Evolutionary conservation across 2,329 filamentous ascomycete species (phyloP).

Genomic region (Xylariaceae sp.): DNA sequence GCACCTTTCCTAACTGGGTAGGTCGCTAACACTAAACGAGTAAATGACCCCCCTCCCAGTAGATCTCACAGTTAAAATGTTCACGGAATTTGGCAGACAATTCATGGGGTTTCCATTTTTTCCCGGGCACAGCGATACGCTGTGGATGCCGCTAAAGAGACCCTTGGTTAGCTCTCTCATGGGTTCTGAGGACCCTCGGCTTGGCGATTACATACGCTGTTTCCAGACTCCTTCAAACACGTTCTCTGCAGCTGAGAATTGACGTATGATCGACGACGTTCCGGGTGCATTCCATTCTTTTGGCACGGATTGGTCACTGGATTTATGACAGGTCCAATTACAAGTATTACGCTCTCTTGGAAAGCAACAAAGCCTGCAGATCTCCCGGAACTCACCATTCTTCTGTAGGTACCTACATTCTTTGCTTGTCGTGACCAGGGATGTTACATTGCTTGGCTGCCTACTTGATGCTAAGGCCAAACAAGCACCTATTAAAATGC

Average conservation of each 20-base stretch:
- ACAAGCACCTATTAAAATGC: background rate
- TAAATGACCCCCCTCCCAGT: too few relatives aligned
- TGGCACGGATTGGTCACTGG: background rate
- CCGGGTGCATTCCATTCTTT: background rate
- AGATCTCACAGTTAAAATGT: too few relatives aligned
- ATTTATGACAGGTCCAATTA: background rate
- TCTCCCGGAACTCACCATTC: background rate
- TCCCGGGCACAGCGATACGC: background rate
- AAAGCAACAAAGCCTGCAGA: background rate
- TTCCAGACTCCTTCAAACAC: background rate
- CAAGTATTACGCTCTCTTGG: background rate
- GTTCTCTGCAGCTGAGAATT: background rate
- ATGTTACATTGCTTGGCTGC: background rate
- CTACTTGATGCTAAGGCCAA: background rate
- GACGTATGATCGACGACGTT: background rate
- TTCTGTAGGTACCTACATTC: background rate
- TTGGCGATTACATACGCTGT: background rate
- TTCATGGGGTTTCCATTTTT: background rate
- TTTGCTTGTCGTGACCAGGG: background rate
- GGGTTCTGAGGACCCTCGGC: background rate
- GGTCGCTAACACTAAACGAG: too few relatives aligned
- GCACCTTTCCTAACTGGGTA: too few relatives aligned
- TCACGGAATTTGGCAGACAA: background rate
- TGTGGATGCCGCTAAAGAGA: background rate
- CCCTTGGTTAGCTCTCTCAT: background rate